phyloP scores from a whole-genome alignment of 352 stramenopile genomes.

The Blastocystis sp. region DNA sequence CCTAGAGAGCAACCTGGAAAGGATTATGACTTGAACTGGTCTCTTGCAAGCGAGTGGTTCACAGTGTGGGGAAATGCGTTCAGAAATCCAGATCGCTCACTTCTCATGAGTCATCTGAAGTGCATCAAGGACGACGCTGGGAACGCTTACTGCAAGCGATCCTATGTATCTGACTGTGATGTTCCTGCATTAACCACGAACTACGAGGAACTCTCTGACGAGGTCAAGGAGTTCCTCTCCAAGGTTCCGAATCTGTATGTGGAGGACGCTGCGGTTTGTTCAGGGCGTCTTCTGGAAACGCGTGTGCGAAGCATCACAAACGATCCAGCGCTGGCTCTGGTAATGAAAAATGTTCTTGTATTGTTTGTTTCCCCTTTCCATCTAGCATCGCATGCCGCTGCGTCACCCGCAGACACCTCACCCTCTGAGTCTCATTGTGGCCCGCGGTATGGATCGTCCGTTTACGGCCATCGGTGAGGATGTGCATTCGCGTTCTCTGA shows the following conservation, averaged over 20 bases:
- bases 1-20: conserved; percentile 17
- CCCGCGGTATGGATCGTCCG: neutral
- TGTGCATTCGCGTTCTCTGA: conserved; percentile 11
- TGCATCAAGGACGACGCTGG: neutral
- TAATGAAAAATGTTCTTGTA: conserved; percentile 44
- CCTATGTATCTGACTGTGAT: conserved; percentile 15
- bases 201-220: conserved; percentile 56
- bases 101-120: conserved; percentile 31
- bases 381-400: conserved; percentile 41
- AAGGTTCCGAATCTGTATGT: conserved; percentile 58
- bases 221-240: conserved; percentile 61
- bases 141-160: conserved; percentile 43
- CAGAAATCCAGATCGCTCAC: conserved; percentile 1
- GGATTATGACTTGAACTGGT: conserved; percentile 60
- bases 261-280: conserved; percentile 52
- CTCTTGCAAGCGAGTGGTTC: conserved; percentile 55
- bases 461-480: conserved; percentile 56
- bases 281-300: neutral
- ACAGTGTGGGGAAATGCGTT: conserved; percentile 60
- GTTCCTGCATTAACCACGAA: neutral
- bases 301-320: conserved; percentile 49
- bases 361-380: neutral
- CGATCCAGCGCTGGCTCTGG: conserved; percentile 23
- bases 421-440: conserved; percentile 43
- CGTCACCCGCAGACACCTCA: conserved; percentile 37